Conservation (phyloP, 371 early-diverging fungal genomes). For the Mortierella sp. region DNA sequence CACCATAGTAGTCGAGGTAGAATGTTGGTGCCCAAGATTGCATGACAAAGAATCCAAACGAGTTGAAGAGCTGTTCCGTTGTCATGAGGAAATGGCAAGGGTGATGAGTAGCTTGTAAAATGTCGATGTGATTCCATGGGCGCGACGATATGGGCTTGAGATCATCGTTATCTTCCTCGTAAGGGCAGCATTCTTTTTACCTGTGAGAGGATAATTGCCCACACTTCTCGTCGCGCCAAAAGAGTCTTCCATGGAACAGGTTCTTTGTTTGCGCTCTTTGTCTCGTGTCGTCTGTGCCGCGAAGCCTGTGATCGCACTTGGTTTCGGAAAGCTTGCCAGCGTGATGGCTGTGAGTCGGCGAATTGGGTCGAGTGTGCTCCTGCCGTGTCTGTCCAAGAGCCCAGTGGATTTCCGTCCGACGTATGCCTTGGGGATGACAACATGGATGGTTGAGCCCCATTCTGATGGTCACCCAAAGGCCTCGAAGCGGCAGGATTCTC, state of each 20-base stretch:
- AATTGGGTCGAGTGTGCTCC: not conserved
- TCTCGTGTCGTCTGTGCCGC: not conserved
- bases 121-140: not conserved
- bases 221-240: slow-evolving; percentile 31
- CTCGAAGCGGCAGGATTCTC: not conserved
- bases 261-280: not conserved
- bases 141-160: too few species aligned
- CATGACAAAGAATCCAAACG: slow-evolving; percentile 52
- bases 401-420: slow-evolving; percentile 2
- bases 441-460: not conserved
- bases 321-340: slow-evolving; percentile 36
- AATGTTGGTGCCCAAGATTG: slow-evolving; percentile 54
- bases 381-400: not conserved
- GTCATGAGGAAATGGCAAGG: not conserved
- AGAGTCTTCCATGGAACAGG: slow-evolving; percentile 37
- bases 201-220: slow-evolving; percentile 52
- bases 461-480: not conserved
- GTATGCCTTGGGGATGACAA: not conserved
- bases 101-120: not conserved
- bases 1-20: slow-evolving; percentile 49
- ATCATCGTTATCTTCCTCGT: not conserved
- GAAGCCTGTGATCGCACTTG: slow-evolving; percentile 8
- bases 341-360: not conserved
- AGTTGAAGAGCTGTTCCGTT: slow-evolving; percentile 28
- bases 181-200: not conserved